Percentiles rank a stretch among this genome's conserved stretches.
Evolutionary conservation across 116 monocot genomes (phyloP).

Genomic region (Zostera marina): DNA sequence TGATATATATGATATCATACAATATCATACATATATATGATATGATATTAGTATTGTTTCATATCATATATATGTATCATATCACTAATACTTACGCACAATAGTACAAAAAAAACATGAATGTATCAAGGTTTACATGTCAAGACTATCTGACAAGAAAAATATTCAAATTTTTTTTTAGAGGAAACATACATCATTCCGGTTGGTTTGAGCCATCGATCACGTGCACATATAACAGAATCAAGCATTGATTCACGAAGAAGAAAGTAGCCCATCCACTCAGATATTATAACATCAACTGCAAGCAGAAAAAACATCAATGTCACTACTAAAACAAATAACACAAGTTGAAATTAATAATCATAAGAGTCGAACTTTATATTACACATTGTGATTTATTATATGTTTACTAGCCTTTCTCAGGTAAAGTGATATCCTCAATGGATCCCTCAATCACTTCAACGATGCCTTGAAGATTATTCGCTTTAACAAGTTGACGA

Average conservation of each 20-base stretch:
- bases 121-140: neutral
- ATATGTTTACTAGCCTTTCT: slow-evolving; percentile 49
- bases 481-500: slow-evolving; percentile 46
- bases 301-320: neutral
- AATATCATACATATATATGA: too few relatives aligned
- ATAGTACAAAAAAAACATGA: neutral
- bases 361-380: neutral
- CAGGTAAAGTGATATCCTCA: slow-evolving; percentile 69
- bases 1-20: too few relatives aligned
- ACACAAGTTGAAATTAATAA: neutral
- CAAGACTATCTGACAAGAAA: neutral
- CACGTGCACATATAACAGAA: slow-evolving; percentile 89
- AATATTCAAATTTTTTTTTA: too few relatives aligned
- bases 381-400: neutral
- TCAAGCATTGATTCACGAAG: slow-evolving; percentile 94
- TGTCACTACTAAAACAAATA: neutral
- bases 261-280: slow-evolving; percentile 99
- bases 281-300: slow-evolving; percentile 99
- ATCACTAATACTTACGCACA: too few relatives aligned
- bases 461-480: slow-evolving; percentile 48
- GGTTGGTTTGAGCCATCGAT: slow-evolving; percentile 75
- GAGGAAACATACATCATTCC: slow-evolving; percentile 75
- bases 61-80: too few relatives aligned
- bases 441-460: slow-evolving; percentile 87
- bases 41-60: too few relatives aligned